Conservation (phyloP, 2,329 filamentous ascomycete genomes). For the Colletotrichum sp. region DNA sequence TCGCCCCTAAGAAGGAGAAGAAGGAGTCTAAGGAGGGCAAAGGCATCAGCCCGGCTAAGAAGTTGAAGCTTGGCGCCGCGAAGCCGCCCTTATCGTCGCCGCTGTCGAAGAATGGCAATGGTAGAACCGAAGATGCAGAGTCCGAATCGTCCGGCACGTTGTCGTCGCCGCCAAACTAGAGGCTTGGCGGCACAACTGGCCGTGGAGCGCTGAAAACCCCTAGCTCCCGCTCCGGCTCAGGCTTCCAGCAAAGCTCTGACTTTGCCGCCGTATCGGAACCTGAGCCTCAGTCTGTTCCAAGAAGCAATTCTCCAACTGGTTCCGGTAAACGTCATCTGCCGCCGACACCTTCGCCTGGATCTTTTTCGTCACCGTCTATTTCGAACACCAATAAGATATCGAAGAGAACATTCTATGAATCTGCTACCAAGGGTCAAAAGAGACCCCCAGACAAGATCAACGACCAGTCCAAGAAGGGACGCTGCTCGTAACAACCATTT, state of each 20-base stretch:
- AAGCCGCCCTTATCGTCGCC: conserved; percentile 56
- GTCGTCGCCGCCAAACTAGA: conserved; percentile 53
- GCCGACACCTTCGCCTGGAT: not conserved
- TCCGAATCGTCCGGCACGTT: conserved; percentile 63
- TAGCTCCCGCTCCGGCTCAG: not conserved
- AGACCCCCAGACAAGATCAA: not conserved
- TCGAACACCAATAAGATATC: not conserved
- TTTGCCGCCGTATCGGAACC: not conserved
- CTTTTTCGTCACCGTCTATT: not conserved
- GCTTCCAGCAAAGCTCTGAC: not conserved
- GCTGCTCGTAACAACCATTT: not conserved
- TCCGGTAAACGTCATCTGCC: not conserved
- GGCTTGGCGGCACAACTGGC: not conserved
- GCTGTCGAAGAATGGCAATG: conserved; percentile 52
- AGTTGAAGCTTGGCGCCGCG: conserved; percentile 41
- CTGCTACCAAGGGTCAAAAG: not conserved
- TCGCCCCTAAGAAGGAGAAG: conserved; percentile 45
- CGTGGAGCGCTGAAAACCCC: not conserved
- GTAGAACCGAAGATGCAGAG: conserved; percentile 49
- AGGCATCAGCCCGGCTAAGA: conserved; percentile 45
- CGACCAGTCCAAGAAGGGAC: not conserved
- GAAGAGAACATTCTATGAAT: not conserved
- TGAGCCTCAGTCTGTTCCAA: not conserved
- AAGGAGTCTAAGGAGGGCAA: conserved; percentile 28
- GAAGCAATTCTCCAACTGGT: not conserved